Evolutionary conservation across 495 filamentous ascomycete genomes (phyloP).

Genomic region (Friedmanniomyces simplex): DNA sequence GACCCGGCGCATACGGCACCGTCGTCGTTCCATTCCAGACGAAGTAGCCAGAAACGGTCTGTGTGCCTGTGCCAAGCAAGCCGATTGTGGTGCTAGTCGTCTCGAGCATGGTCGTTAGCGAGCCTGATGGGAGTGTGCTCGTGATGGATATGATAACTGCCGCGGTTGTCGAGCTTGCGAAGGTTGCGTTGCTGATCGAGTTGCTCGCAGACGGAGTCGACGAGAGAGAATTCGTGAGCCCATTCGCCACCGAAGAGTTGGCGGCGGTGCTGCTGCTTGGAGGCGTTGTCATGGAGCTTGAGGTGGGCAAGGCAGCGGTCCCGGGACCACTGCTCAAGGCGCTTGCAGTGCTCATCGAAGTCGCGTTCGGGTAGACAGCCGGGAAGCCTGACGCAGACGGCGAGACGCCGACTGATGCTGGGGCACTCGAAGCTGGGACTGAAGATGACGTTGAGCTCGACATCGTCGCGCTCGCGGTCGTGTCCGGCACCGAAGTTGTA

Average conservation of each 20-base stretch:
- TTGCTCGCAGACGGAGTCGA: neutral
- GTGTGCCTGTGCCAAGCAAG: neutral
- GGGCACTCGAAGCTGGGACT: neutral
- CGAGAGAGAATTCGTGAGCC: neutral
- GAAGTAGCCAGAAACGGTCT: slow-evolving; percentile 11
- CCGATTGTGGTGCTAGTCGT: slow-evolving; percentile 9
- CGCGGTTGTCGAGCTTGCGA: neutral
- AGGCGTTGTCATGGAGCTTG: neutral
- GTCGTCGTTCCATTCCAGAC: slow-evolving; percentile 13
- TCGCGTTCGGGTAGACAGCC: neutral
- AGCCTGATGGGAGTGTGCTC: neutral
- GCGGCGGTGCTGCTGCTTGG: neutral
- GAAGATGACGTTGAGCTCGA: neutral
- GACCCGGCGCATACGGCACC: neutral
- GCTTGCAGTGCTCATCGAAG: neutral
- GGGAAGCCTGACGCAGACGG: neutral
- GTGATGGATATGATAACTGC: neutral
- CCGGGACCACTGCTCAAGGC: neutral
- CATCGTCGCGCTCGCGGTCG: neutral
- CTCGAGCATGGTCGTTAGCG: slow-evolving; percentile 2
- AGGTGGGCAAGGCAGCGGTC: neutral
- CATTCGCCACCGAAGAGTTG: neutral
- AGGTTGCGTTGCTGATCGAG: neutral
- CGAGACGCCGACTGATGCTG: neutral
- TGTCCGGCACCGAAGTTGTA: neutral